Evolutionary conservation across 495 filamentous ascomycete species (phyloP).

Genomic region (Talaromyces borbonicus): DNA sequence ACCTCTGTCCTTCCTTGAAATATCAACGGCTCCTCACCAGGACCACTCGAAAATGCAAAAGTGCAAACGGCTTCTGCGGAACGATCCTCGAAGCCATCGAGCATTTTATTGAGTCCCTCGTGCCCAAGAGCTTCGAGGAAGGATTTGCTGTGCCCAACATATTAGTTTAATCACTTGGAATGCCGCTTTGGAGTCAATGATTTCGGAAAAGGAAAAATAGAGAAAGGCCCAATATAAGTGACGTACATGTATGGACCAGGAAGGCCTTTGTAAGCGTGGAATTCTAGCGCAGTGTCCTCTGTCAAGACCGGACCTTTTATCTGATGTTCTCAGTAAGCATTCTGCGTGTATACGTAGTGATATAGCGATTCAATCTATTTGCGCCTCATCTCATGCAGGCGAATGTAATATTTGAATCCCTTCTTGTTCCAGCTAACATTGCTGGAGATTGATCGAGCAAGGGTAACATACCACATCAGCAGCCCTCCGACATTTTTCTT

Average conservation of each 20-base stretch:
- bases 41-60: slow-evolving; percentile 82
- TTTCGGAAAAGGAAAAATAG: neutral
- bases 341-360: neutral
- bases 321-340: slow-evolving; percentile 30
- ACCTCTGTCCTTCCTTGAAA: slow-evolving; percentile 78
- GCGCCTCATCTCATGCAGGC: too few species aligned
- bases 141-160: slow-evolving; percentile 57
- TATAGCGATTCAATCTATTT: too few species aligned
- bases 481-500: slow-evolving; percentile 76
- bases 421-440: too few species aligned
- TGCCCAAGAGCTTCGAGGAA: slow-evolving; percentile 79
- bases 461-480: slow-evolving; percentile 25
- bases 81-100: slow-evolving; percentile 82
- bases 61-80: slow-evolving; percentile 89
- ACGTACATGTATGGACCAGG: slow-evolving; percentile 95
- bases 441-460: neutral
- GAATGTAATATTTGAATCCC: too few species aligned
- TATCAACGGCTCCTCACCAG: slow-evolving; percentile 72
- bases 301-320: slow-evolving; percentile 81
- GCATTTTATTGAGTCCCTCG: slow-evolving; percentile 79
- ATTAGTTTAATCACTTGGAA: too few species aligned
- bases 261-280: slow-evolving; percentile 76
- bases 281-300: slow-evolving; percentile 92
- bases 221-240: neutral
- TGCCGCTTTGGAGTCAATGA: neutral